phyloP scores from a whole-genome alignment of 352 stramenopile species.

The Globisporangium polare region DNA sequence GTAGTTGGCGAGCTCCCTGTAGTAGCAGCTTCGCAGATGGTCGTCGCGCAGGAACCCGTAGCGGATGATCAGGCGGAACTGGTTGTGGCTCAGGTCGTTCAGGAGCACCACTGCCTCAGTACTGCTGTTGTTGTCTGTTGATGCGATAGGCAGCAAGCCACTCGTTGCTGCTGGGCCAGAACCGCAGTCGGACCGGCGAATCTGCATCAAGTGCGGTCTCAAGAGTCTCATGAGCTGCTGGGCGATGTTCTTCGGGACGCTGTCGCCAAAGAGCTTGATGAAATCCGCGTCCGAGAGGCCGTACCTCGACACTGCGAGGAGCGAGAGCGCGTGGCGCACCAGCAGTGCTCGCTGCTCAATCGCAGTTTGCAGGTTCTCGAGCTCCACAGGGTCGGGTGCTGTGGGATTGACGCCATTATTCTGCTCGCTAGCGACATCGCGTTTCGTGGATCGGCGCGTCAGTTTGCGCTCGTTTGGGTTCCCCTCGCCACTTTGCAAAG shows the following conservation, averaged over 20 bases:
- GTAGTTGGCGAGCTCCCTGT: slow-evolving; percentile 66
- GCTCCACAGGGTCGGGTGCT: slow-evolving; percentile 26
- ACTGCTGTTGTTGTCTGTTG: slow-evolving; percentile 3
- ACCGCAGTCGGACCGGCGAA: slow-evolving; percentile 51
- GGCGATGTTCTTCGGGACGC: slow-evolving; percentile 32
- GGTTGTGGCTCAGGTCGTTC: slow-evolving; percentile 78
- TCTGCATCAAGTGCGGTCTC: slow-evolving; percentile 67
- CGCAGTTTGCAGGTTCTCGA: slow-evolving; percentile 42
- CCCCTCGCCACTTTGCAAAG: not conserved
- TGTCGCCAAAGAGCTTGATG: slow-evolving; percentile 47
- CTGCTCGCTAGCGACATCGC: slow-evolving; percentile 1
- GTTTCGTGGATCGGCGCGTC: slow-evolving; percentile 1
- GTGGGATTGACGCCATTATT: not conserved
- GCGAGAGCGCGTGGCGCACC: slow-evolving; percentile 65
- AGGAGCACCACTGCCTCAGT: slow-evolving; percentile 34
- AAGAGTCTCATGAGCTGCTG: slow-evolving; percentile 48
- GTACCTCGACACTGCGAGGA: slow-evolving; percentile 66
- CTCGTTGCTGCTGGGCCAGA: not conserved
- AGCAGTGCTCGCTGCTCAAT: slow-evolving; percentile 74
- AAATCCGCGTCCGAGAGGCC: slow-evolving; percentile 67
- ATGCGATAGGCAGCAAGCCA: not conserved
- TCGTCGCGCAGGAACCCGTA: slow-evolving; percentile 74
- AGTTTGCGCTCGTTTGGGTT: slow-evolving; percentile 11
- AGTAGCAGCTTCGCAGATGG: slow-evolving; percentile 62
- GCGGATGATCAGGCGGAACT: slow-evolving; percentile 57